phyloP scores from a whole-genome alignment of 805 yeast genomes.

The Cyberlindnera misumaiensis region DNA sequence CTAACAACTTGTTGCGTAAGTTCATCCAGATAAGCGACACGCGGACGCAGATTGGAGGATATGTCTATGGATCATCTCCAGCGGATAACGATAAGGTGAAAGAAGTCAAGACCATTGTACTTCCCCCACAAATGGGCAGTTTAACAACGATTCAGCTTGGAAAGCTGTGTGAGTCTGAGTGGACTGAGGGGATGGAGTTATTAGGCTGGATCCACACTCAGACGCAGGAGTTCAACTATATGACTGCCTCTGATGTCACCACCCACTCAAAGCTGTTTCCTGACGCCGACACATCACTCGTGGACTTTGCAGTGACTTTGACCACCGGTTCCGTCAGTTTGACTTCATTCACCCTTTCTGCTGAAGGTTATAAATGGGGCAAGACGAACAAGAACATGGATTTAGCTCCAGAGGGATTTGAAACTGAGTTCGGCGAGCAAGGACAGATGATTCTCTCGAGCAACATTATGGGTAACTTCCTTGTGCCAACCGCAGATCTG shows the following conservation, averaged over 20 bases:
- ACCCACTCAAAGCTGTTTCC: constrained; percentile 39
- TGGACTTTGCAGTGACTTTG: constrained; percentile 61
- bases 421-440: constrained; percentile 47
- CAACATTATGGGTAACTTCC: constrained; percentile 68
- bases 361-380: constrained; percentile 80
- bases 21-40: constrained; percentile 77
- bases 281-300: constrained; percentile 30
- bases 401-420: constrained; percentile 60
- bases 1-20: constrained; percentile 70
- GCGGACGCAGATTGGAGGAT: constrained; percentile 76
- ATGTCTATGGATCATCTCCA: constrained; percentile 75
- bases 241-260: constrained; percentile 68
- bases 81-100: constrained; percentile 63
- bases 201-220: constrained; percentile 96
- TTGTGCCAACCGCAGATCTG: constrained; percentile 75
- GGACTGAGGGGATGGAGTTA: constrained; percentile 57
- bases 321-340: constrained; percentile 82
- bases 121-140: constrained; percentile 87
- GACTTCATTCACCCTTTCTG: constrained; percentile 52
- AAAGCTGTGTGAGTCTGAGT: constrained; percentile 37
- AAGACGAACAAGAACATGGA: constrained; percentile 44
- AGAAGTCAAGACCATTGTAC: constrained; percentile 66
- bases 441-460: constrained; percentile 72
- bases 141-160: constrained; percentile 40
- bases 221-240: constrained; percentile 51